Base-by-base conservation (phyloP, 768 basidiomycete species). In the Hericium rajendrae region DNA sequence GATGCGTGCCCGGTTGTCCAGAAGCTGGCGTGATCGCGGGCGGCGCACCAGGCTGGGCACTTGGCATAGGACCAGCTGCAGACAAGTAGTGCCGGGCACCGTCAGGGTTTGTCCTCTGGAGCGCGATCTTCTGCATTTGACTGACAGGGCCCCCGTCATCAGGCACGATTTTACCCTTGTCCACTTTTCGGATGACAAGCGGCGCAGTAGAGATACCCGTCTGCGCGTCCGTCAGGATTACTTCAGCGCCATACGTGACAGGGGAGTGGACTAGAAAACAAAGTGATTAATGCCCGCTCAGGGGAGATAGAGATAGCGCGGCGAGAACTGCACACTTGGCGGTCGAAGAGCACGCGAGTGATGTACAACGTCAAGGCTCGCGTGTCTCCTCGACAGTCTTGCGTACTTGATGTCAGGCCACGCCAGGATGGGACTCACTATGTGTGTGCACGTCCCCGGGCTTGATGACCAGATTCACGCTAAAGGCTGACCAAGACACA, bases 71-170 rank as follows among this genome's bases (percentile, higher is more conserved):
- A 9, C 91, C 89, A 4, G 91, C 90, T 26, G 93, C 93, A 48
- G 88, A 90, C 53, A 97, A 71, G 69, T 94, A 97, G 72, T 89
- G 89, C 66, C 91, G 77, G 40, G 88, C 81, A 40, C 90, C 91
- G 72, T 86, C 90, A 58, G 81, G 76, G 65, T 90, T 88, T 55
- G 90, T 82, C 55, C 90, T 79, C 66, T 93, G 88, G 46, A 97
- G 74, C 2, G 93, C 94, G 60, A 97, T 89, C 74, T 94, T 92
- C 73, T 97, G 94, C 85, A 97, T 91, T 70, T 95, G 93, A 66
- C 91, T 93, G 60, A 97, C 89, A 43, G 92, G 94, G 5, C 92
- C 90, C 18, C 88, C 89, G 66, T 93, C 88, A 63, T 93, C 90
- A n/a, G 79, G 73, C n/a, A 84, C 82, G 39, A 94, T 87, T 58